Evolutionary conservation across 2,329 filamentous ascomycete species (phyloP), one percentile per base, ranked within the genome.

Genomic region (Penicillium sp.): DNA sequence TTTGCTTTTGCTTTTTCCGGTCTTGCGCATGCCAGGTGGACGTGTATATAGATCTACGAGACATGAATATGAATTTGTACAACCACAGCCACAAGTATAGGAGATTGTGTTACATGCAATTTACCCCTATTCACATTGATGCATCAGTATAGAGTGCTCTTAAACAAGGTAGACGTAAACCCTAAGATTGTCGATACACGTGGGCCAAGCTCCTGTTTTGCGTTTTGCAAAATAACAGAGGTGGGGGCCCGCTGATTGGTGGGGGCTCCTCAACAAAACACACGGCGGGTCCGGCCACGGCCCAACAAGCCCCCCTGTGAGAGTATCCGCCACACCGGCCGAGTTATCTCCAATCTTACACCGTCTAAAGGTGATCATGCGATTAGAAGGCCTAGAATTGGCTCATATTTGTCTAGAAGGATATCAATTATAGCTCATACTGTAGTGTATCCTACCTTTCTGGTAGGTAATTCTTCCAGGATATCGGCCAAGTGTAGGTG

Each of bases 191-290:
- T 19, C n/a, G 1, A 10, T 39, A n/a, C 35, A 39, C 16, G 16
- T 39, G n/a, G 33, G 8, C 33, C n/a, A 37, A 16, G 33, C 33
- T n/a, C 27, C 35, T 51, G 48, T 51, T 51, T 41, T 31, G 16
- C 13, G 49, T 51, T 54, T 57, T 60, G 51, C 55, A 56, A 54
- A 52, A 56, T 53, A 26, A 58, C 55, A 55, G 35, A 26, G 35
- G 41, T 37, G 52, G 55, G 37, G 50, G n/a, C 31, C 21, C 16
- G 43, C 13, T 54, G 53, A 58, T 58, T 58, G 53, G 60, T 53
- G 55, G 48, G 52, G 59, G 49, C 39, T 54, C 52, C 64, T 60
- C 64, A 66, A 66, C 64, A 66, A 66, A 63, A 53, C 26, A 62
- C 53, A 29, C 21, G 24, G 57, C 39, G 56, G 58, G 56, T 49